Base-by-base conservation (phyloP, 1,284 basidiomycete species). In the Albatrellus sp. region DNA sequence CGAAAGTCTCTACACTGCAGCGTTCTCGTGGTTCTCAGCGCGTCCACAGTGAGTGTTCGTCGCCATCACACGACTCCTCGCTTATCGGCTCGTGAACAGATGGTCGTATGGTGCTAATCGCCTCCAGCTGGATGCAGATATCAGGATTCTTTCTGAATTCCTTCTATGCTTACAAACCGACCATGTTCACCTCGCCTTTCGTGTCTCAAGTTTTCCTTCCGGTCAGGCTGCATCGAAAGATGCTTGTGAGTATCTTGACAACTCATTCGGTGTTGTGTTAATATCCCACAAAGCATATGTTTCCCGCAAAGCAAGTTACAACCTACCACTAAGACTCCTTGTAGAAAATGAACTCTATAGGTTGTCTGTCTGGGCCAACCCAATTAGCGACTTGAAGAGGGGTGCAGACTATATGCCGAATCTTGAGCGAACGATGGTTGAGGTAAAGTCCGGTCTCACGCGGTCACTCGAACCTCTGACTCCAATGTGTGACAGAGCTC, bases 81-180 rank as follows among this genome's bases (percentile, higher is more conserved):
- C 31, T 38, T 10, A 24, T 30, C 24, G 29, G 31, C 38, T 32
- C 40, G 9, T 19, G 2, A 19, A 20, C 34, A 92, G 90, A 54
- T 98, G 94, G 93, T 84, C 91, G 5, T 97, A 85, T 59, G 96
- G 94, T 24, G 84, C 89, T 19, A 90, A 90, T 62, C 78, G 90
- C 3, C 77, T 91, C 11, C 93, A 98, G 63, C 67, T 96, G 16
- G 80, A 84, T 48, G 80, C 88, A 0, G 94, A 98, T 58, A 77
- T 94, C 58, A 88, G 84, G 60, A 70, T 93, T 0, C 64, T 98
- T 16, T 78, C 79, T 19, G 90, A 97, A 57, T 91, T 96, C 57
- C 59, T 90, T 19, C 74, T 74, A 0, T 80, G 82, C 52, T 68
- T 97, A 33, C 77, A 84, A 54, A 70, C 72, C 0, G 93, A 97